phyloP scores from a whole-genome alignment of 2,329 filamentous ascomycete species.

The Nemania sp. region DNA sequence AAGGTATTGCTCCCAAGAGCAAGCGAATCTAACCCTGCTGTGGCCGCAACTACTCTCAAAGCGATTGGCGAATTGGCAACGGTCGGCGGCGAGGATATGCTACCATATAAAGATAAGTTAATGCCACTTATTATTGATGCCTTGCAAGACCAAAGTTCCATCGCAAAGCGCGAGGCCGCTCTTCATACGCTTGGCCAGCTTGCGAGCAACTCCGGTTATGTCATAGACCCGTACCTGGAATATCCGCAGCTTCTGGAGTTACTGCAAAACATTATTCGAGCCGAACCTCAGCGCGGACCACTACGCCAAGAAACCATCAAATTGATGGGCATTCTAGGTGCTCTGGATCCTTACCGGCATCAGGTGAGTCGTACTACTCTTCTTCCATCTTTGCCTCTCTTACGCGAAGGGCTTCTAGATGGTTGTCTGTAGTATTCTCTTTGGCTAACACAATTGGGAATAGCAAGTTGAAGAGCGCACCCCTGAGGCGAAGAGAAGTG shows the following conservation, averaged over 20 bases:
- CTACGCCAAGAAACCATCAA: constrained; percentile 95
- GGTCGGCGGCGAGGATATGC: constrained; percentile 92
- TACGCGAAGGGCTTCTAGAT: too few relatives aligned
- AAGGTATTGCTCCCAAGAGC: constrained; percentile 92
- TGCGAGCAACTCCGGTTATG: constrained; percentile 95
- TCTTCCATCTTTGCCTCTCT: not conserved
- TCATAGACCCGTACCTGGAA: constrained; percentile 93
- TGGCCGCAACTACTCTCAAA: constrained; percentile 92
- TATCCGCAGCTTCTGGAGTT: constrained; percentile 93
- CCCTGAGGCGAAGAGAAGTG: constrained; percentile 74
- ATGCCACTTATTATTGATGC: constrained; percentile 96
- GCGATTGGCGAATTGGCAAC: constrained; percentile 93
- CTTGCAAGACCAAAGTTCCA: constrained; percentile 89
- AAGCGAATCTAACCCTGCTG: constrained; percentile 79
- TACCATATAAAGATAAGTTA: constrained; percentile 83
- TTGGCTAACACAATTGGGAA: constrained; percentile 31
- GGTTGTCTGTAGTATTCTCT: too few relatives aligned
- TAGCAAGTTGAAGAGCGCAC: constrained; percentile 85
- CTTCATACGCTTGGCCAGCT: constrained; percentile 88
- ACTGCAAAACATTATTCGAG: constrained; percentile 90
- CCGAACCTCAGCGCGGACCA: constrained; percentile 79
- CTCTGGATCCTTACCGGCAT: constrained; percentile 93
- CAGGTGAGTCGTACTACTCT: constrained; percentile 52
- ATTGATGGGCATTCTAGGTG: constrained; percentile 91
- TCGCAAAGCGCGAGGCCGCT: constrained; percentile 86